Percentiles rank a stretch among this genome's conserved stretches.
These are phyloP conservation scores for Trichosporon asahii DNA, from an alignment of 1,284 basidiomycete species.

Conservation along the genomic window DNA sequence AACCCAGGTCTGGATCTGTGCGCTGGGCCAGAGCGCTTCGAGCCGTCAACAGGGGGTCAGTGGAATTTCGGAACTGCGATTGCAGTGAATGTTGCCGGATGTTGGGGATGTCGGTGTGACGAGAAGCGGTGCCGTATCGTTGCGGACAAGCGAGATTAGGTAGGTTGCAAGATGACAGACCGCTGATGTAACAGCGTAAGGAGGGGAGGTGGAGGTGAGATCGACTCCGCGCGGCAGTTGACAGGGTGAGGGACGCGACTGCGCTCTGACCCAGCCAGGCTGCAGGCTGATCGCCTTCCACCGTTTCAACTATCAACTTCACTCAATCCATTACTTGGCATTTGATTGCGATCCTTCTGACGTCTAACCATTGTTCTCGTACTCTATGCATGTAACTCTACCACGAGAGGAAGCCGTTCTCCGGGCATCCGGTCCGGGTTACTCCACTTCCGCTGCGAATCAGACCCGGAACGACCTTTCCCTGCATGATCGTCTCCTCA, in stretches of 20 bases:
- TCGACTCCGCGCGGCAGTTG: neutral
- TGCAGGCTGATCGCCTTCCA: neutral
- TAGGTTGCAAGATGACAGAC: neutral
- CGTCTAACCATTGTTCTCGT: too few relatives aligned
- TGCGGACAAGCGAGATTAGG: neutral
- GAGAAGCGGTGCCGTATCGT: neutral
- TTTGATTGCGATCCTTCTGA: too few relatives aligned
- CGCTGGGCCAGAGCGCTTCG: slow-evolving; percentile 8
- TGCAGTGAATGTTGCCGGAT: neutral
- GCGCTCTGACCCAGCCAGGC: neutral
- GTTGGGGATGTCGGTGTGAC: neutral
- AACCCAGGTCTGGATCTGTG: slow-evolving; percentile 9
- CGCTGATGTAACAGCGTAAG: slow-evolving; percentile 6
- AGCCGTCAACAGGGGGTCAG: slow-evolving; percentile 2
- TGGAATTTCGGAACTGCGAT: neutral
- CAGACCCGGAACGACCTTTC: slow-evolving; percentile 74
- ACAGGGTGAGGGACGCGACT: neutral
- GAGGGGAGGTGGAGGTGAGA: neutral
- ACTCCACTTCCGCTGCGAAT: slow-evolving; percentile 79
- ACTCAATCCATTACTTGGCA: too few relatives aligned
- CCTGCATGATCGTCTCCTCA: slow-evolving; percentile 75
- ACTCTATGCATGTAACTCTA: slow-evolving; percentile 17
- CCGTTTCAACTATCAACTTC: neutral
- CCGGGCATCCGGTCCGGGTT: slow-evolving; percentile 25
- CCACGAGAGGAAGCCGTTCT: slow-evolving; percentile 34